A percentile compares a stretch with the other conserved stretches of the same genome.
phyloP scores from a whole-genome alignment of 1,284 basidiomycete genomes.

The Moesziomyces parantarcticus region DNA sequence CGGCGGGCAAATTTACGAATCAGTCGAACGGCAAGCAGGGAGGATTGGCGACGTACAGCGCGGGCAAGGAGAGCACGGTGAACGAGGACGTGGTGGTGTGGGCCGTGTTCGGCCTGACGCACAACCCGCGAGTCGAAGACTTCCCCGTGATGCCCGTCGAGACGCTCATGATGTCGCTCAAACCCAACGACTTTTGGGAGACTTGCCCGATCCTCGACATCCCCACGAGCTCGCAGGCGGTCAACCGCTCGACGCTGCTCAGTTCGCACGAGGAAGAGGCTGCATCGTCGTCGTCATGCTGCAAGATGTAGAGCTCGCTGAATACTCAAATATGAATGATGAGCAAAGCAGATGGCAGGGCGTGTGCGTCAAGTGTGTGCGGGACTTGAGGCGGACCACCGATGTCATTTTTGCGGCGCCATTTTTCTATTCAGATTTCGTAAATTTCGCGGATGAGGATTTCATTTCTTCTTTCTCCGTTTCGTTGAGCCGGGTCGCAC shows the following conservation, averaged over 20 bases:
- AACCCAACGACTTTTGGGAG: constrained; percentile 85
- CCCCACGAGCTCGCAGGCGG: constrained; percentile 74
- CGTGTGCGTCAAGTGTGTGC: too few species aligned
- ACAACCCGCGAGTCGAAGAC: constrained; percentile 86
- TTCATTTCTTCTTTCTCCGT: too few species aligned
- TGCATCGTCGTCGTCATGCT: constrained; percentile 4
- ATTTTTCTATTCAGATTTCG: too few species aligned
- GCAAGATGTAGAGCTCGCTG: constrained; percentile 8
- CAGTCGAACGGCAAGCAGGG: constrained; percentile 73
- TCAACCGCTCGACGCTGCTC: constrained; percentile 18
- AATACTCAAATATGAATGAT: not conserved
- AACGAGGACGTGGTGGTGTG: constrained; percentile 76
- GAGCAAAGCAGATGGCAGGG: not conserved
- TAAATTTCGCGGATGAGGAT: too few species aligned
- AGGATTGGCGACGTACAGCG: constrained; percentile 80
- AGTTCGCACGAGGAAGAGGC: not conserved
- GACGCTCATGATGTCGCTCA: constrained; percentile 79
- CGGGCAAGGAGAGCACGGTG: constrained; percentile 68
- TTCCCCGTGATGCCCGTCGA: constrained; percentile 88
- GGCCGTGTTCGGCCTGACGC: constrained; percentile 81
- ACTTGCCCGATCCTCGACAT: constrained; percentile 87
- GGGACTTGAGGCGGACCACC: too few species aligned
- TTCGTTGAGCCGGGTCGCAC: too few species aligned
- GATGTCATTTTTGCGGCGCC: too few species aligned
- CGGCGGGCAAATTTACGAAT: constrained; percentile 84